Evolutionary conservation across 2,329 filamentous ascomycete species (phyloP), one percentile per base, ranked within the genome.

Genomic region (Purpureocillium takamizusanense): DNA sequence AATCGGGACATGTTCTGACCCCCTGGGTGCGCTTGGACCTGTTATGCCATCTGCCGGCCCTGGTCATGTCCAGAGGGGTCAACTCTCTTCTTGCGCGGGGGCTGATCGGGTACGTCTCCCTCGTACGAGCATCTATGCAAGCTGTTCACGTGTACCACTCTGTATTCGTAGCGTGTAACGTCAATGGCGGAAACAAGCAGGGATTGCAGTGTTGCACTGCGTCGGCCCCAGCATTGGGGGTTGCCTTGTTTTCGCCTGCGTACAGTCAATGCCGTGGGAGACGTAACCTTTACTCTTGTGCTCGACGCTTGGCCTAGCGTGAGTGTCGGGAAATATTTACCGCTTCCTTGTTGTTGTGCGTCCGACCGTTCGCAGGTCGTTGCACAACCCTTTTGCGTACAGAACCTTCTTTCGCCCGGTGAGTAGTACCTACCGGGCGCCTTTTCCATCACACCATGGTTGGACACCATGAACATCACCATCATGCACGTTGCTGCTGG

Each of bases 1-100:
- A 66, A 67, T 9, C 52, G 53, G 0, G 65, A 63, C 3, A 49
- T 62, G 7, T 67, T 61, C 31, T 66, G 69, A 43, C 65, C 66
- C 65, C 66, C 0, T 66, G 69, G 42, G 67, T 67, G 55, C 54
- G 66, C 4, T 45, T 69, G 6, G 63, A 56, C 27, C 32, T 47
- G 14, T n/a, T 38, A 54, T 8, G 29, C 47, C 1, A n/a, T n/a
- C 13, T 54, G 4, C 57, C 61, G 2, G 55, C 57, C 0, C 8
- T 65, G 0, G 28, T 50, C 3, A 54, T 62, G 51, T 49, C 57
- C 4, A 59, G 52, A 3, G 63, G 63, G 0, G 31, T 64, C 3
- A 55, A n/a, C n/a, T 61, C 2, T 60, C 66, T 51, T 66, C 64
- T 44, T 62, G 63, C 1, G 48, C 46, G 0, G 63, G 62, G 1